These are phyloP conservation scores for Zygoascus hellenicus DNA, from an alignment of 1,139 yeast species.

Conservation along the genomic window DNA sequence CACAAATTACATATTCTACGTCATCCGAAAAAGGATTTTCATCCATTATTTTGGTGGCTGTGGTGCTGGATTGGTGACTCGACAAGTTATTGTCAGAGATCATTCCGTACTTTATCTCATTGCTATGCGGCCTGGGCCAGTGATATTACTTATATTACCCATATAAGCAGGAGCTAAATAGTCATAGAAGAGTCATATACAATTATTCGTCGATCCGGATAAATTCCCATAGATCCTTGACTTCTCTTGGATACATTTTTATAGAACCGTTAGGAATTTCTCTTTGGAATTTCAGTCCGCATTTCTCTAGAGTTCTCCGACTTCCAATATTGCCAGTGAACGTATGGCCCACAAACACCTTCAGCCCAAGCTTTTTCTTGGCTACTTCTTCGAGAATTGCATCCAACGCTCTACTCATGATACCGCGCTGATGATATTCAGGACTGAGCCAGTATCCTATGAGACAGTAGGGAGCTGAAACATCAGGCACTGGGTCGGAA, in stretches of 20 bases:
- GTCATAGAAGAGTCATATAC: too few species aligned
- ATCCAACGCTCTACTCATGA: conserved; percentile 18
- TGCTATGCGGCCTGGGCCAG: background rate
- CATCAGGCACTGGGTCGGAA: conserved; percentile 3
- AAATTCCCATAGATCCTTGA: conserved; percentile 7
- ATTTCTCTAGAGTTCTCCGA: conserved; percentile 19
- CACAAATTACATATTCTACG: conserved; percentile 4
- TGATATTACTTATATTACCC: background rate
- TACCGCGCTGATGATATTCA: conserved; percentile 19
- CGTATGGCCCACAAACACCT: conserved; percentile 16
- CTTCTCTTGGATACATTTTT: conserved; percentile 4
- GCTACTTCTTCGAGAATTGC: conserved; percentile 19
- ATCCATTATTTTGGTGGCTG: background rate
- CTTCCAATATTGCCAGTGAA: conserved; percentile 20
- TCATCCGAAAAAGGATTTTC: background rate
- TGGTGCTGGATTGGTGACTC: background rate
- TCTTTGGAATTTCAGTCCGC: conserved; percentile 16
- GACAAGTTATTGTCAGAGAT: background rate
- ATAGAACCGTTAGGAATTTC: conserved; percentile 2
- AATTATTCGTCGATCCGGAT: background rate
- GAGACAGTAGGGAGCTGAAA: conserved; percentile 11
- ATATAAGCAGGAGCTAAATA: too few species aligned
- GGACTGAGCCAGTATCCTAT: conserved; percentile 23
- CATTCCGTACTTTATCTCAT: background rate
- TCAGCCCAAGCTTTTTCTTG: conserved; percentile 12